These are phyloP conservation scores for Theobroma grandiflorum DNA, from an alignment of 441 rosid genomes.

Conservation along the genomic window DNA sequence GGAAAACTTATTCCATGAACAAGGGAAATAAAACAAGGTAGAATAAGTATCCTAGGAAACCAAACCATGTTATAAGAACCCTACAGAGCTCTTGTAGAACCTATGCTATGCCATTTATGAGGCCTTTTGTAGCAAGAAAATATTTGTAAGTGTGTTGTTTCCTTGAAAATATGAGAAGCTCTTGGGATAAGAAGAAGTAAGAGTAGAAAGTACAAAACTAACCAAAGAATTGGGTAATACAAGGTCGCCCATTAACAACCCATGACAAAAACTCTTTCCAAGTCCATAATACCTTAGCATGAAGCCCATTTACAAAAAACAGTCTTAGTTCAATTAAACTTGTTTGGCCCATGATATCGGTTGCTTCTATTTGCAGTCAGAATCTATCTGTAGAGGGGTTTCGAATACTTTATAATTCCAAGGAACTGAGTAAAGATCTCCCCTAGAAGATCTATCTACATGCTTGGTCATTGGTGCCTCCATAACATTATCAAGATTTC, in stretches of 20 bases:
- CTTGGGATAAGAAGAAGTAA: constrained; percentile 68
- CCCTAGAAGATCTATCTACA: constrained; percentile 56
- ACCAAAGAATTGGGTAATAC: constrained; percentile 79
- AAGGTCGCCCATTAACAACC: constrained; percentile 84
- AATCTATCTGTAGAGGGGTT: constrained; percentile 80
- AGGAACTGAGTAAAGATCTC: constrained; percentile 70
- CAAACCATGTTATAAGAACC: constrained; percentile 67
- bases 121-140: constrained; percentile 54
- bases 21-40: constrained; percentile 81
- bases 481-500: constrained; percentile 64
- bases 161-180: constrained; percentile 50
- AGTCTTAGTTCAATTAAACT: constrained; percentile 71
- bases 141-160: constrained; percentile 63
- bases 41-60: constrained; percentile 64
- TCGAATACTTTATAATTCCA: constrained; percentile 93
- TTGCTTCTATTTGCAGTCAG: constrained; percentile 88
- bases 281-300: constrained; percentile 74
- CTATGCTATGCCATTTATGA: constrained; percentile 59
- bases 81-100: constrained; percentile 77
- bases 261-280: constrained; percentile 93
- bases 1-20: constrained; percentile 77
- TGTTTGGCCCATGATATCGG: constrained; percentile 61
- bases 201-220: constrained; percentile 48
- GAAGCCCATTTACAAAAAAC: constrained; percentile 76
- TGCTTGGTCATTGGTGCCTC: constrained; percentile 76